Base-by-base conservation (phyloP, 176 grass and related monocot genomes). In the Aegilops longissima region DNA sequence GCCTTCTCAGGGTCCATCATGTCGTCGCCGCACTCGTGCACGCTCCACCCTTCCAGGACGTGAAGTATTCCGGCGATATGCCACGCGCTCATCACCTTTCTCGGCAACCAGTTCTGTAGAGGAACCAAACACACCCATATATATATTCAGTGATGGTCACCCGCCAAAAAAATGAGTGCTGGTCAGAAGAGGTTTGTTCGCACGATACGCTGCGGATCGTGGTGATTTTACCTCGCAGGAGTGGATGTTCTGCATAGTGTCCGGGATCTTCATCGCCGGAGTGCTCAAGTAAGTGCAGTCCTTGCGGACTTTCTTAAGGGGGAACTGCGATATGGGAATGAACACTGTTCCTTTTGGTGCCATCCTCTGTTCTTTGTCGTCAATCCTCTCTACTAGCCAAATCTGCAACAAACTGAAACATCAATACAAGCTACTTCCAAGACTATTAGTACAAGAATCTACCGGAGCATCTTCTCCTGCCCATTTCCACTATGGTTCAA, bases 21-120 rank as follows among this genome's bases (percentile, higher is more conserved):
- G 21, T 30, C 77, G 47, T 93, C 86, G 35, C 95, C 95, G 75
- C 93, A 98, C 80, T 98, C 95, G 65, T 98, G 89, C 47, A 31
- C 56, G 63, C 64, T 63, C 92, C 85, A 93, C 39, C 87, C 91
- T 61, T 98, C 95, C 67, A 98, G 77, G 16, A 90, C 89, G 12
- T 98, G 93, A 20, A 95, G 89, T 77, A 98, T 98, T 35, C 95
- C 95, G 1, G 87, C 95, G n/a, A 98, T 85, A 25, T 90, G 91
- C 89, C 87, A 93, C 51, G 95, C 93, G 45, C 95, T 98, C 91
- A 95, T 98, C 33, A 98, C 91, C 89, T 89, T 92, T 90, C 95
- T 92, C 11, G 95, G 95, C 80, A 98, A 44, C 95, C 95, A 98
- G 45, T 98, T 98, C 95, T 98, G 79, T 82, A n/a, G 51, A 74